Conservation (phyloP, 1,284 basidiomycete genomes). For the Cryptococcus sp. region DNA sequence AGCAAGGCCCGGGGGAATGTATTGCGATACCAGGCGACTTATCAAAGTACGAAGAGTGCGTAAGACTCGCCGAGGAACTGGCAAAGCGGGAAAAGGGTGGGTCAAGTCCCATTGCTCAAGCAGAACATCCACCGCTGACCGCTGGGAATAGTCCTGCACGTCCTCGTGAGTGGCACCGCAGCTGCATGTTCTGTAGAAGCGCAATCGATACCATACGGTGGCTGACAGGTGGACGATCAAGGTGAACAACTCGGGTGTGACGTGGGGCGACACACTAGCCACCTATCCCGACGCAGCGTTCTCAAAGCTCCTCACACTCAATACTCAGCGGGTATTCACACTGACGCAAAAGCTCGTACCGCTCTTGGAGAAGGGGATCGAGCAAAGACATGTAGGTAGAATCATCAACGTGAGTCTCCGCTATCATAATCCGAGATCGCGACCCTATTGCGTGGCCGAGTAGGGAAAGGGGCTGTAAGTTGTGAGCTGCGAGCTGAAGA, state of each 20-base stretch:
- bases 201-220: neutral
- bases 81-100: constrained; percentile 57
- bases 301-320: constrained; percentile 61
- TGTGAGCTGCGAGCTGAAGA: too few relatives aligned
- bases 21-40: constrained; percentile 65
- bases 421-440: too few relatives aligned
- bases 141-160: constrained; percentile 55
- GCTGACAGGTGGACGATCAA: neutral
- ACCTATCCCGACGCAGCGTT: constrained; percentile 59
- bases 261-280: constrained; percentile 64
- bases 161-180: constrained; percentile 53
- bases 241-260: constrained; percentile 69
- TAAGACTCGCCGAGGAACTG: constrained; percentile 60
- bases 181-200: too few relatives aligned
- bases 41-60: constrained; percentile 63
- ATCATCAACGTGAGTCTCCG: constrained; percentile 62
- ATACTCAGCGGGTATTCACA: constrained; percentile 70
- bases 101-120: constrained; percentile 8
- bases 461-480: neutral
- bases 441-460: neutral
- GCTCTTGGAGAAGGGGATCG: constrained; percentile 60
- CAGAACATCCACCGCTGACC: neutral
- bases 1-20: constrained; percentile 62
- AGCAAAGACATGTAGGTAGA: constrained; percentile 56
- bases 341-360: constrained; percentile 68